These are phyloP conservation scores for Pecoramyces ruminantium DNA, from an alignment of 192 early-diverging fungal genomes.

Conservation along the genomic window DNA sequence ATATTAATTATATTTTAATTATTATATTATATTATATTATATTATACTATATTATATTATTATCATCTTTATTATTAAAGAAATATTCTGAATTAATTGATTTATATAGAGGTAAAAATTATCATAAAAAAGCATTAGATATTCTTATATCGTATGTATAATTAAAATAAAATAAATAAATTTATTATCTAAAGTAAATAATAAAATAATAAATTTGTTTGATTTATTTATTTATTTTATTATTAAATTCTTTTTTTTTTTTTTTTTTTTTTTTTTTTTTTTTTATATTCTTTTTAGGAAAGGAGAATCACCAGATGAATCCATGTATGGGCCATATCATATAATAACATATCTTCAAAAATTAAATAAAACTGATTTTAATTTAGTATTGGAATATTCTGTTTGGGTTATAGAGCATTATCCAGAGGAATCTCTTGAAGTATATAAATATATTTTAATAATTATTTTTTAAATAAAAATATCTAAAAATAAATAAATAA, in stretches of 20 bases:
- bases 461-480: background rate
- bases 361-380: conserved; percentile 54
- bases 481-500: too few species aligned
- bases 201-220: conserved; percentile 5
- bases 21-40: background rate
- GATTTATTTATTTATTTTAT: too few species aligned
- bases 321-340: conserved; percentile 40
- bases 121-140: conserved; percentile 78
- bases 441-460: too few species aligned
- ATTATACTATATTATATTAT: background rate
- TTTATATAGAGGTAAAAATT: conserved; percentile 76
- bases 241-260: too few species aligned
- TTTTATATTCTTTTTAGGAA: conserved; percentile 10
- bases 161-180: conserved; percentile 2
- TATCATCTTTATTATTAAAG: conserved; percentile 7
- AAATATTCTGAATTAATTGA: conserved; percentile 82
- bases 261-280: too few species aligned
- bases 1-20: background rate
- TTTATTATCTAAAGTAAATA: background rate
- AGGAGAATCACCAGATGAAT: conserved; percentile 22
- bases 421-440: conserved; percentile 12
- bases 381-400: conserved; percentile 69
- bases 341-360: conserved; percentile 61
- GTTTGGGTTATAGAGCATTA: conserved; percentile 57
- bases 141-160: conserved; percentile 42